phyloP scores from a whole-genome alignment of 2,329 filamentous ascomycete species.

The Pyricularia pennisetigena region DNA sequence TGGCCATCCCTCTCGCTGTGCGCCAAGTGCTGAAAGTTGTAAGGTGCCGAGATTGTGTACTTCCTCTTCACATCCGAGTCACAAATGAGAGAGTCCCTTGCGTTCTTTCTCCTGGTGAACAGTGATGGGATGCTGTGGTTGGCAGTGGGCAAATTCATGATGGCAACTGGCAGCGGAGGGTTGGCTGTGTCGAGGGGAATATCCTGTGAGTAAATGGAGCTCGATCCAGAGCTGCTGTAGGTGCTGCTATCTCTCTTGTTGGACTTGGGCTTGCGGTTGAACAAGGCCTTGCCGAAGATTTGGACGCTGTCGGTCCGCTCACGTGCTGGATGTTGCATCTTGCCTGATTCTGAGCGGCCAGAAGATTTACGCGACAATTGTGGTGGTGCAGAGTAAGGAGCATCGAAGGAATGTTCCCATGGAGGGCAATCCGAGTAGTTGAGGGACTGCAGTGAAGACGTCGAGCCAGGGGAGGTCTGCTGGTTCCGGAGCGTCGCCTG shows the following conservation, averaged over 20 bases:
- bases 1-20: conserved; percentile 44
- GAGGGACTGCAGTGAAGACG: conserved; percentile 41
- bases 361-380: conserved; percentile 45
- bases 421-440: conserved; percentile 31
- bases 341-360: conserved; percentile 42
- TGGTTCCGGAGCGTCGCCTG: conserved; percentile 35
- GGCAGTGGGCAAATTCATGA: background rate
- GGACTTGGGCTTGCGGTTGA: conserved; percentile 39
- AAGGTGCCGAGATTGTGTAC: conserved; percentile 50
- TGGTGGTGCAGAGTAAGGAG: conserved; percentile 18
- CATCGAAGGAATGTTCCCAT: conserved; percentile 41
- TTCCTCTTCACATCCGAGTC: conserved; percentile 23
- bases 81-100: conserved; percentile 12
- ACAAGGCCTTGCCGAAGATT: conserved; percentile 48
- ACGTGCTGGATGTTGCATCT: conserved; percentile 30
- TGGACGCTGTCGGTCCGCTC: conserved; percentile 51
- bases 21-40: conserved; percentile 57
- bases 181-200: conserved; percentile 20
- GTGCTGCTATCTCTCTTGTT: conserved; percentile 35
- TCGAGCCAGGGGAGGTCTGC: conserved; percentile 42
- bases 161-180: conserved; percentile 20
- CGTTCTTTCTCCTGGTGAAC: conserved; percentile 37
- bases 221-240: conserved; percentile 31
- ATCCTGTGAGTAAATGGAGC: conserved; percentile 39
- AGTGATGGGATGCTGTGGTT: conserved; percentile 32